A percentile compares a stretch with the other conserved stretches of the same genome.
These are phyloP conservation scores for Papiliotrema flavescens DNA, from an alignment of 1,284 basidiomycete genomes.

Conservation along the genomic window DNA sequence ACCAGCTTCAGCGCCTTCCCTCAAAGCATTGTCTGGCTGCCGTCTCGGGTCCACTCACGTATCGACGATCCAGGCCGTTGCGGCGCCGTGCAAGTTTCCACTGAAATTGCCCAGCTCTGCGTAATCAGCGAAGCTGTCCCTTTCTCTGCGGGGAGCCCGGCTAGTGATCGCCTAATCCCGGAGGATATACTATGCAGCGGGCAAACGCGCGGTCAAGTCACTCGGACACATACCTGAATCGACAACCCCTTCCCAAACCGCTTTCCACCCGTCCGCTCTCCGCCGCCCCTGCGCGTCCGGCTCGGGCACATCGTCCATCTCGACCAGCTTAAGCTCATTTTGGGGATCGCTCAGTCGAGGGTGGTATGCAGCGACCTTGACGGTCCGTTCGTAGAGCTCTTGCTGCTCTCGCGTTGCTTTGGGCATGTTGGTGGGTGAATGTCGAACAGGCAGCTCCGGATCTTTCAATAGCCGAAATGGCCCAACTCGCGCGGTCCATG, in stretches of 20 bases:
- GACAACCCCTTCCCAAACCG: slow-evolving; percentile 13
- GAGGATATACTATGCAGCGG: too few species aligned
- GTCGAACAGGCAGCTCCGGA: background rate
- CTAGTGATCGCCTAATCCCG: too few species aligned
- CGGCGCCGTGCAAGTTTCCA: slow-evolving; percentile 37
- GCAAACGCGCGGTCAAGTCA: too few species aligned
- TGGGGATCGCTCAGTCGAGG: background rate
- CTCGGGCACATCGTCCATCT: slow-evolving; percentile 19
- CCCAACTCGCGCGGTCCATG: background rate
- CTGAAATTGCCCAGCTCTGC: slow-evolving; percentile 24
- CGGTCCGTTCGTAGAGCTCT: slow-evolving; percentile 8
- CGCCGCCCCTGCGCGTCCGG: slow-evolving; percentile 17
- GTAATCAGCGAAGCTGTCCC: background rate
- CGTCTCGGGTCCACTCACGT: slow-evolving; percentile 15
- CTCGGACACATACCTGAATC: slow-evolving; percentile 17
- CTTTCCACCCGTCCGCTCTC: slow-evolving; percentile 22
- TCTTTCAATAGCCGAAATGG: background rate
- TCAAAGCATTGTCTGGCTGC: background rate
- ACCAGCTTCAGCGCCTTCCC: background rate
- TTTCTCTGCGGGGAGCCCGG: too few species aligned
- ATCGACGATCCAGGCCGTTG: slow-evolving; percentile 38
- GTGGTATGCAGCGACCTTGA: background rate
- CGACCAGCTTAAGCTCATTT: slow-evolving; percentile 9
- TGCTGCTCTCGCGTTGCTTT: slow-evolving; percentile 13
- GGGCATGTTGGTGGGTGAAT: background rate